Base-by-base conservation (phyloP, 108 stramenopile species). In the Conticribra guillardii region DNA sequence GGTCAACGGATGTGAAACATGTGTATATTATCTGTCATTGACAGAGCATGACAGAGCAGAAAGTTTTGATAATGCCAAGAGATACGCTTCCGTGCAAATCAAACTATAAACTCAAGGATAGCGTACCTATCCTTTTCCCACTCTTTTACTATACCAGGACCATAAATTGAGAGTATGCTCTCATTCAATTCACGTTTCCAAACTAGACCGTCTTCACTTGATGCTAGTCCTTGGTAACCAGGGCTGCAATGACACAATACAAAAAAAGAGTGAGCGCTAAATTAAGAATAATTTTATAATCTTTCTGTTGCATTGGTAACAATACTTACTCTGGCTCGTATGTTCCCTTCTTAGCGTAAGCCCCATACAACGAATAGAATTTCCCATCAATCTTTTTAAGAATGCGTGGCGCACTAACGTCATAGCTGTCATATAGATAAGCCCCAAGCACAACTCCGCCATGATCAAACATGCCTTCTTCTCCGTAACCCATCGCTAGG, bases 251-350 rank as follows among this genome's bases (percentile, higher is more conserved):
- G n/a, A n/a, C n/a, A n/a, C n/a, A n/a, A n/a, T n/a, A 44, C 9
- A 44, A 44, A 11, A 44, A 7, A 14, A 44, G 14, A 44, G 14
- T 44, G 41, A 14, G 41, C 14, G 41, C 7, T 7, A 28, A 27
- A 24, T 7, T 11, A 11, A 7, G 11, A 24, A 54, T 54, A 15
- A 59, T 17, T 31, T 17, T 5, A 53, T 5, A 59, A 27, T 14
- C 24, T 16, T 59, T 28, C 58, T 7, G 15, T 31, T 17, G 41
- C 67, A 2, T 53, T 53, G 28, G n/a, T n/a, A n/a, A n/a, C n/a
- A n/a, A n/a, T n/a, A n/a, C n/a, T n/a, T n/a, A n/a, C n/a, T 80
- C 79, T 15, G 60, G 58, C 26, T 80, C 79, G 54, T 80, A 80
- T 0, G 51, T 49, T 4, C 59, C 59, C 59, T 69, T 62, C 53